Evolutionary conservation across 2,329 filamentous ascomycete species (phyloP).

Genomic region (Fusarium sp.): DNA sequence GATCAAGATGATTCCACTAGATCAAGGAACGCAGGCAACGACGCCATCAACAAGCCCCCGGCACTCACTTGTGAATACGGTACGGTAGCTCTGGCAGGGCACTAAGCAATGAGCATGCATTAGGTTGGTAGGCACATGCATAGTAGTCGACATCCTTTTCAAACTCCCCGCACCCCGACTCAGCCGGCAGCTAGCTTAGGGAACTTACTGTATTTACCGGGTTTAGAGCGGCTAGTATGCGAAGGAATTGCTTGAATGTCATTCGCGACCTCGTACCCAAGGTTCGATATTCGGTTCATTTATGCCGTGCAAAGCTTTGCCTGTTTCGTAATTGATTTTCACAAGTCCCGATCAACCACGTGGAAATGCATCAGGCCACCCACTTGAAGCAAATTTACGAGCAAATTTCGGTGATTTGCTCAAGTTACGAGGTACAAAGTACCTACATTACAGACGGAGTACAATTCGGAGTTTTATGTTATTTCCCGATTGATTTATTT

Average conservation of each 20-base stretch:
- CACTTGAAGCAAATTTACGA: neutral
- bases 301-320: slow-evolving; percentile 20
- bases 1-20: slow-evolving; percentile 16
- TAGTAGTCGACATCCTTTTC: no score
- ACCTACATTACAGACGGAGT: neutral
- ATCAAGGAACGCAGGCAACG: neutral
- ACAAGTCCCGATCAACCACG: slow-evolving; percentile 32
- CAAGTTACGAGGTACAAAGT: no score
- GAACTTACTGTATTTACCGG: slow-evolving; percentile 10
- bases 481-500: neutral
- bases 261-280: slow-evolving; percentile 27
- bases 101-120: neutral
- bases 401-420: slow-evolving; percentile 5
- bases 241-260: slow-evolving; percentile 9
- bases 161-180: slow-evolving; percentile 2
- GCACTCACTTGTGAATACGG: no score
- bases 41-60: neutral
- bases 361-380: slow-evolving; percentile 16
- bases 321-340: slow-evolving; percentile 20
- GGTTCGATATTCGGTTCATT: neutral
- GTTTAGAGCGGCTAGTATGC: slow-evolving; percentile 18
- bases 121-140: no score
- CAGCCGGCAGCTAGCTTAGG: slow-evolving; percentile 11
- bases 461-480: neutral
- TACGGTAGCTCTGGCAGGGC: neutral